Percentiles rank a stretch among this genome's conserved stretches.
phyloP scores from a whole-genome alignment of 257 asterid genomes.

The Penstemon newberryi region DNA sequence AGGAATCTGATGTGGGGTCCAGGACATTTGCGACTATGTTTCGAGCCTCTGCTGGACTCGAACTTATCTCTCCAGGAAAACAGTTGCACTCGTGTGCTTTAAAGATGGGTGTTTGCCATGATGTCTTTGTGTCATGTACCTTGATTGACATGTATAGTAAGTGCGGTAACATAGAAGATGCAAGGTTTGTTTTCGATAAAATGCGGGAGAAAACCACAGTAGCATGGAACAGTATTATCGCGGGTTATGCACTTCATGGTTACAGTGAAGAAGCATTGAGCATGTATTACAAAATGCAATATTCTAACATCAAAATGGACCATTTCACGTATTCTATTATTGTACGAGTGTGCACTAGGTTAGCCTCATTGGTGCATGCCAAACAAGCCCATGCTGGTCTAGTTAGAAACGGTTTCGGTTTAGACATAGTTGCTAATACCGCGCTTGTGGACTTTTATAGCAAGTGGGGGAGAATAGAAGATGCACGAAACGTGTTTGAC shows the following conservation, averaged over 20 bases:
- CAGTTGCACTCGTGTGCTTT: slow-evolving; percentile 69
- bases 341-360: slow-evolving; percentile 68
- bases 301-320: slow-evolving; percentile 72
- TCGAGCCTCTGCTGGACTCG: slow-evolving; percentile 71
- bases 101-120: slow-evolving; percentile 50
- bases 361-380: slow-evolving; percentile 80
- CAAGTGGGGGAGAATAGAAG: slow-evolving; percentile 91
- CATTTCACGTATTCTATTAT: slow-evolving; percentile 71
- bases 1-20: slow-evolving; percentile 43
- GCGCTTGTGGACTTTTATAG: slow-evolving; percentile 85
- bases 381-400: slow-evolving; percentile 92
- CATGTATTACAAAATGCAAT: slow-evolving; percentile 75
- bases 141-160: slow-evolving; percentile 91
- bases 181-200: slow-evolving; percentile 55
- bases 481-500: slow-evolving; percentile 72
- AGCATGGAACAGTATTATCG: slow-evolving; percentile 78
- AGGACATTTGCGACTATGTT: slow-evolving; percentile 59
- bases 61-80: slow-evolving; percentile 63
- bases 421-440: slow-evolving; percentile 69
- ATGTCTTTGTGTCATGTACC: slow-evolving; percentile 63
- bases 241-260: slow-evolving; percentile 80
- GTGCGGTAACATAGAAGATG: slow-evolving; percentile 71
- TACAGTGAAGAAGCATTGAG: slow-evolving; percentile 72
- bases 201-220: slow-evolving; percentile 78
- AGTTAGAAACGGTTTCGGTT: slow-evolving; percentile 71